Percentiles rank a stretch among this genome's conserved stretches.
Conservation (phyloP, 805 yeast genomes). For the Candida morakotiae region DNA sequence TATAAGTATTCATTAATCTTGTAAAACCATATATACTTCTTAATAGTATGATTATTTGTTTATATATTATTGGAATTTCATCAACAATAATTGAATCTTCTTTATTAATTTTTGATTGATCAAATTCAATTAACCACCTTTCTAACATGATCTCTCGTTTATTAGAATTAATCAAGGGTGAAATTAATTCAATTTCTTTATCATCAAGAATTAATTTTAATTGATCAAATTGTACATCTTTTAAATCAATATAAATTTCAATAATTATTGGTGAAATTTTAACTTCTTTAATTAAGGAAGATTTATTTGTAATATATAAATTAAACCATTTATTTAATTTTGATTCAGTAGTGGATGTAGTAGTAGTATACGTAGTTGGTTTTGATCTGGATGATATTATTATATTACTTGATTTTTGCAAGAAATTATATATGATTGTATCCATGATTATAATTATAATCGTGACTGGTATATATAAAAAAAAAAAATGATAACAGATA, state of each 20-base stretch:
- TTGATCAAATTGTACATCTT: conserved; percentile 17
- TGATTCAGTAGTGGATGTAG: conserved; percentile 12
- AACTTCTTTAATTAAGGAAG: not conserved
- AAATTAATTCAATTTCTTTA: not conserved
- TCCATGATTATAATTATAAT: conserved; percentile 1
- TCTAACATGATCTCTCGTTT: conserved; percentile 88
- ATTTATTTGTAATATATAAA: conserved; percentile 33
- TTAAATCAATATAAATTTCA: conserved; percentile 74
- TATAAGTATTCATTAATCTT: conserved; percentile 69
- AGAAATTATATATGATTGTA: conserved; percentile 34
- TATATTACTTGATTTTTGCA: conserved; percentile 56
- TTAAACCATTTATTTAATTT: conserved; percentile 63
- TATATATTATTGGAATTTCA: conserved; percentile 68
- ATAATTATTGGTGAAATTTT: conserved; percentile 74
- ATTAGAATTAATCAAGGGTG: conserved; percentile 19
- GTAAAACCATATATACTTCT: conserved; percentile 67
- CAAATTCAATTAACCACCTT: conserved; percentile 88
- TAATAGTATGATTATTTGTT: conserved; percentile 68
- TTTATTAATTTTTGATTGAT: conserved; percentile 35
- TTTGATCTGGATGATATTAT: conserved; percentile 45
- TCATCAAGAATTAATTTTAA: not conserved
- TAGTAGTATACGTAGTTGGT: too few species aligned
- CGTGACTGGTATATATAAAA: not conserved
- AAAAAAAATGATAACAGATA: not conserved
- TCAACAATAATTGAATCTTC: conserved; percentile 20